Base-by-base conservation (phyloP, 139 green algal genomes). In the Mesostigma viride region DNA sequence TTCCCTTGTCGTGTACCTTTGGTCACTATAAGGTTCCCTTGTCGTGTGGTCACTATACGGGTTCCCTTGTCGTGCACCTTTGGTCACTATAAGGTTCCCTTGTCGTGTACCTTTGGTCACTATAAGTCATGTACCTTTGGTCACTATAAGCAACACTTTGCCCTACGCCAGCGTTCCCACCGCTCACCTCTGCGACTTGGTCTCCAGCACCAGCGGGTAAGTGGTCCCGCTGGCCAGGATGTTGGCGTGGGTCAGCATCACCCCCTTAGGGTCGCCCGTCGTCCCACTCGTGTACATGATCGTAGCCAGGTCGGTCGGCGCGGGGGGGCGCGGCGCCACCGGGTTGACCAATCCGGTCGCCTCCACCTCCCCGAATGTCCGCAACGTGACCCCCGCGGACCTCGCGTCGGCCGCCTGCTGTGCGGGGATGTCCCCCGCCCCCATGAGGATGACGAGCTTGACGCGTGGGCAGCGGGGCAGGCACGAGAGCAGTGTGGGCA, bases 211-310 rank as follows among this genome's bases (percentile, higher is more conserved):
- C 5, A 35, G 6, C 35, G 35, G 36, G 40, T 20, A 36, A 0
- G 62, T 36, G 6, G 62, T 59, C 22, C 22, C 36, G 40, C 35
- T 58, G 44, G 62, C 62, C 3, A 60, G 30, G 26, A 68, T 34
- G 36, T 58, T 83, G 5, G 34, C 56, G 61, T 94, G 87, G 35
- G 73, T 88, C 17, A 94, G 82, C 46, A 89, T 62, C 24, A 90
- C 88, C 0, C 79, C 85, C 70, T 95, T 95, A 28, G 88, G 83
- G 35, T 70, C 58, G 11, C 88, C 85, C 1, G 86, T 94, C 1
- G 87, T 94, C 20, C 87, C 68, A 30, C 31, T 59, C 30, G 68
- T 74, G 68, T 69, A 74, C 20, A 68, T 68, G 2, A 74, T 36
- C 22, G 51, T 34, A 17, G 65, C 65, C 17, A 61, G 14, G 36